These are phyloP conservation scores for Glebionis coronaria DNA, from an alignment of 129 eudicot genomes.

Conservation along the genomic window DNA sequence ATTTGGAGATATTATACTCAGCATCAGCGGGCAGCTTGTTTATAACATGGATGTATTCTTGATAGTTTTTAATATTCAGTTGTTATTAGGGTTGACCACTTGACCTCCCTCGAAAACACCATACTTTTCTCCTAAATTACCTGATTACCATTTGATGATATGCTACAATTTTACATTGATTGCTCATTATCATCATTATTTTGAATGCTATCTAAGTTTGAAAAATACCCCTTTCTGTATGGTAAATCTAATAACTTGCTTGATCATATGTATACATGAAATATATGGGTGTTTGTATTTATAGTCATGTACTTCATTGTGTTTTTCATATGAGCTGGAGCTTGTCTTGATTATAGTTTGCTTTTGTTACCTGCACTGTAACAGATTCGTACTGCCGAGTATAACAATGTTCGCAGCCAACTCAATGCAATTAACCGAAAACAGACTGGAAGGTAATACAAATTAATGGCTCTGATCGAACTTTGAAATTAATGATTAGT, in stretches of 20 bases:
- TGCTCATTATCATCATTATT: not conserved
- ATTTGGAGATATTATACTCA: not conserved
- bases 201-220: not conserved
- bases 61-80: not conserved
- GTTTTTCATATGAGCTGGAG: not conserved
- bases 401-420: constrained; percentile 80
- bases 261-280: not conserved
- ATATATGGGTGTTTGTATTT: not conserved
- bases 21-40: not conserved
- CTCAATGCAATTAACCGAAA: constrained; percentile 78
- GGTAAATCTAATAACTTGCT: not conserved
- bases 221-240: not conserved
- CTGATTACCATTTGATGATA: not conserved
- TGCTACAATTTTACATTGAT: not conserved
- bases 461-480: not conserved
- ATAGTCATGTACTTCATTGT: constrained; percentile 1
- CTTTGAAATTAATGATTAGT: not conserved
- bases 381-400: constrained; percentile 79
- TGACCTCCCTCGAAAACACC: not conserved
- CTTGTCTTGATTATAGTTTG: not conserved
- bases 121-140: not conserved
- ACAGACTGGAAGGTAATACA: constrained; percentile 82
- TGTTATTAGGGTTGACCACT: not conserved
- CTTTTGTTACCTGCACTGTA: constrained; percentile 10
- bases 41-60: not conserved